Evolutionary conservation across 805 yeast genomes (phyloP).

Genomic region (Teunomyces aglyptinius): DNA sequence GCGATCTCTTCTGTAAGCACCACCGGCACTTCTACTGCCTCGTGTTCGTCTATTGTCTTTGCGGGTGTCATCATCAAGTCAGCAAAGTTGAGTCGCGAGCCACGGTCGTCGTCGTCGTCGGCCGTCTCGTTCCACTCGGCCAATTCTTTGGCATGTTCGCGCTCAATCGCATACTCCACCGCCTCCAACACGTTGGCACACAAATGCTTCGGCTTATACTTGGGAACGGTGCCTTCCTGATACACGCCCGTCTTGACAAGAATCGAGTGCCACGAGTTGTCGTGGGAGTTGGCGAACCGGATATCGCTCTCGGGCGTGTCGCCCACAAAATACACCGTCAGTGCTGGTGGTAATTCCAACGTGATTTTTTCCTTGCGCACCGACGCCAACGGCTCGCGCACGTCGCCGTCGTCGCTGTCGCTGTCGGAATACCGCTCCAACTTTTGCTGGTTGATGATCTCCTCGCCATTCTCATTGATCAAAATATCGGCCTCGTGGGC

Average conservation of each 20-base stretch:
- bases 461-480: constrained; percentile 44
- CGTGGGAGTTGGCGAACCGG: constrained; percentile 84
- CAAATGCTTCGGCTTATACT: constrained; percentile 71
- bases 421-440: constrained; percentile 35
- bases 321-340: constrained; percentile 85
- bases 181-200: constrained; percentile 79
- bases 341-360: constrained; percentile 73
- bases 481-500: constrained; percentile 43
- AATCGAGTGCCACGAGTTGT: constrained; percentile 80
- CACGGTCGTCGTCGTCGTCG: constrained; percentile 25
- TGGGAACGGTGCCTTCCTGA: constrained; percentile 75
- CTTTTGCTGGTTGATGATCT: constrained; percentile 41
- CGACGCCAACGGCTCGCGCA: constrained; percentile 15
- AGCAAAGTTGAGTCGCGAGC: constrained; percentile 39
- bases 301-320: constrained; percentile 90
- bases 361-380: constrained; percentile 37
- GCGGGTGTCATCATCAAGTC: constrained; percentile 45
- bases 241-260: constrained; percentile 86
- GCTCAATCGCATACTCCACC: constrained; percentile 76
- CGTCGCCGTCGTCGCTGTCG: constrained; percentile 23
- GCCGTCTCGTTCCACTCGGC: constrained; percentile 64
- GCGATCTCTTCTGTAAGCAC: constrained; percentile 43
- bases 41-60: constrained; percentile 32
- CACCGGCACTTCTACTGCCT: constrained; percentile 51
- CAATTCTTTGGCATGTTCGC: constrained; percentile 72